These are phyloP conservation scores for Pichia californica DNA, from an alignment of 805 yeast genomes.

Conservation along the genomic window DNA sequence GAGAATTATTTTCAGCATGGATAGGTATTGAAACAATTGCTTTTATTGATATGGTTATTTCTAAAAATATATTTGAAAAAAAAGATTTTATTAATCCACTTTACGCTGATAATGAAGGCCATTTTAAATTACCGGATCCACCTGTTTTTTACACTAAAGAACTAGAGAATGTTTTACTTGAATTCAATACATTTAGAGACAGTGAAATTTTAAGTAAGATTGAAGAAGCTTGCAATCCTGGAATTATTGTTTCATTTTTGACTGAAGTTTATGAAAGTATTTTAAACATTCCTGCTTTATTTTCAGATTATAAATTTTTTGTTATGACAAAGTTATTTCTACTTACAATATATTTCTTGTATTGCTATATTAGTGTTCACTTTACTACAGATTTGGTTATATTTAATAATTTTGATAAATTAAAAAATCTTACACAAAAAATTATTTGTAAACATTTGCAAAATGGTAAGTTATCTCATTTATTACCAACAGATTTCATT, in stretches of 20 bases:
- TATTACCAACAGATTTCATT: not conserved
- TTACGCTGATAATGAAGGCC: too few species aligned
- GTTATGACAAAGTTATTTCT: conserved; percentile 6
- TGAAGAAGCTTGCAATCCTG: not conserved
- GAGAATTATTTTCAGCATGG: conserved; percentile 8
- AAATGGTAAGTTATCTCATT: conserved; percentile 1
- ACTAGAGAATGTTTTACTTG: conserved; percentile 1
- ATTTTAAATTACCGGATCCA: not conserved
- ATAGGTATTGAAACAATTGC: conserved; percentile 1
- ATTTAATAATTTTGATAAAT: conserved; percentile 1
- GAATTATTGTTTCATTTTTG: not conserved
- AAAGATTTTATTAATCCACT: too few species aligned
- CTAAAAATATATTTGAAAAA: not conserved
- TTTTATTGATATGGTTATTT: conserved; percentile 2
- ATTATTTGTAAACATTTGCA: conserved; percentile 2
- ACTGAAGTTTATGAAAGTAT: conserved; percentile 4
- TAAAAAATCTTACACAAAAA: not conserved
- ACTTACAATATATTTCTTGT: conserved; percentile 6
- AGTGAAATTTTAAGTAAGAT: not conserved
- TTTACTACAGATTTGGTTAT: not conserved
- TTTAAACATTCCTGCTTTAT: conserved; percentile 1
- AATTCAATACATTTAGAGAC: not conserved
- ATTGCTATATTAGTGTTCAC: conserved; percentile 1
- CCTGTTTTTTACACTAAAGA: not conserved
- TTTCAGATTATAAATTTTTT: conserved; percentile 8